Conservation (phyloP, 257 asterid genomes). For the Solanum acaule region DNA sequence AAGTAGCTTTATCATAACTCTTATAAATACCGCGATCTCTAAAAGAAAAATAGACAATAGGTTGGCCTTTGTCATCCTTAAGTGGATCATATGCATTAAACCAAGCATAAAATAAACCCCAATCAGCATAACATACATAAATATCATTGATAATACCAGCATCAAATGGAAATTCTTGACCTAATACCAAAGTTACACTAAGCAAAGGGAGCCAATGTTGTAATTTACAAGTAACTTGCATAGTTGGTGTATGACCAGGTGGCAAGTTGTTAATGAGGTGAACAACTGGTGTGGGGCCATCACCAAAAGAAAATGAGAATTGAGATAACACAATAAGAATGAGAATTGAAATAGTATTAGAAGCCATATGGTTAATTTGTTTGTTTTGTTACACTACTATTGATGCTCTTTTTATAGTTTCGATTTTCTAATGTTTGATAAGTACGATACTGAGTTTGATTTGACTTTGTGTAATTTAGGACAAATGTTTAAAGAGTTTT, state of each 20-base stretch:
- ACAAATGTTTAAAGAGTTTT: neutral
- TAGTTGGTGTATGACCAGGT: neutral
- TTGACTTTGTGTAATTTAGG: neutral
- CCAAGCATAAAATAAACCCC: neutral
- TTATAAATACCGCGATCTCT: neutral
- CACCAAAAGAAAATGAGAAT: neutral
- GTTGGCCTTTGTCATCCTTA: neutral
- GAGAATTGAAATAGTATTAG: neutral
- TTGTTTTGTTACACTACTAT: neutral
- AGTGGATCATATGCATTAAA: neutral
- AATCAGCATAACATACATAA: neutral
- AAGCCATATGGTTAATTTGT: neutral
- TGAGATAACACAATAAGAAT: neutral
- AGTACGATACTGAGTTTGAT: neutral
- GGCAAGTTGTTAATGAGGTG: neutral
- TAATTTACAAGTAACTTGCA: neutral
- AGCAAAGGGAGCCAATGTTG: neutral
- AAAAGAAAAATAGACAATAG: neutral
- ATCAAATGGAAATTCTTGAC: neutral
- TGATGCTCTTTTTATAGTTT: neutral
- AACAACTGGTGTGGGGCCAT: neutral
- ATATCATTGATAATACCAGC: neutral
- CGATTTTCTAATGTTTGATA: neutral
- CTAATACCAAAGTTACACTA: neutral
- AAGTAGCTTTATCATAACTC: neutral